A percentile compares a stretch with the other conserved stretches of the same genome.
Evolutionary conservation across 2,329 filamentous ascomycete species (phyloP).

Genomic region (Trichoderma oligosporum): DNA sequence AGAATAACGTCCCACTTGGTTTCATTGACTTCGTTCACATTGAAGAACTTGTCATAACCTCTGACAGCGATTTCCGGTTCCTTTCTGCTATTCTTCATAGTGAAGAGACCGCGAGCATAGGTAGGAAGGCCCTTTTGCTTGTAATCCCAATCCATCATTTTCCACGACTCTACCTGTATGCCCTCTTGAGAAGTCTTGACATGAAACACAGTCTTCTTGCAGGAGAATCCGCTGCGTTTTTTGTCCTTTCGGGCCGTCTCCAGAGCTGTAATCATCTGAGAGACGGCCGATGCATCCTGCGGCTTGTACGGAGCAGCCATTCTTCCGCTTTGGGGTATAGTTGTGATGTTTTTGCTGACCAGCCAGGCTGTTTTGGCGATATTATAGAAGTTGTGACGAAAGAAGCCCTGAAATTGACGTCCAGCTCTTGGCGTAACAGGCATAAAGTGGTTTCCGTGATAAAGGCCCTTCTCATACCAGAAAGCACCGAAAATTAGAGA

Average conservation of each 20-base stretch:
- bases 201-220: conserved; percentile 75
- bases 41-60: conserved; percentile 99
- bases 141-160: conserved; percentile 93
- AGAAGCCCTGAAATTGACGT: not conserved
- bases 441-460: not conserved
- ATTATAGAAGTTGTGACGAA: not conserved
- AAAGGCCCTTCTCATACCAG: not conserved
- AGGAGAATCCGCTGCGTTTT: conserved; percentile 60
- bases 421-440: not conserved
- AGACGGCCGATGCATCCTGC: conserved; percentile 67
- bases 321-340: not conserved
- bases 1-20: conserved; percentile 82
- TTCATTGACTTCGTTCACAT: conserved; percentile 73
- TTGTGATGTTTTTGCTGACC: not conserved
- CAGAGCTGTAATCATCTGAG: conserved; percentile 61
- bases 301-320: conserved; percentile 55
- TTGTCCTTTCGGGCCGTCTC: conserved; percentile 54
- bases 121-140: conserved; percentile 82
- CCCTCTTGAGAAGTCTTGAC: conserved; percentile 60
- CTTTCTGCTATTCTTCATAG: conserved; percentile 62
- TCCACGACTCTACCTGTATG: conserved; percentile 82
- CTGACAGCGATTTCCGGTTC: conserved; percentile 75
- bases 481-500: no score
- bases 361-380: not conserved
- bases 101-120: conserved; percentile 92